These are phyloP conservation scores for Penicillium ochrochloron DNA, from an alignment of 495 filamentous ascomycete genomes.

Conservation along the genomic window DNA sequence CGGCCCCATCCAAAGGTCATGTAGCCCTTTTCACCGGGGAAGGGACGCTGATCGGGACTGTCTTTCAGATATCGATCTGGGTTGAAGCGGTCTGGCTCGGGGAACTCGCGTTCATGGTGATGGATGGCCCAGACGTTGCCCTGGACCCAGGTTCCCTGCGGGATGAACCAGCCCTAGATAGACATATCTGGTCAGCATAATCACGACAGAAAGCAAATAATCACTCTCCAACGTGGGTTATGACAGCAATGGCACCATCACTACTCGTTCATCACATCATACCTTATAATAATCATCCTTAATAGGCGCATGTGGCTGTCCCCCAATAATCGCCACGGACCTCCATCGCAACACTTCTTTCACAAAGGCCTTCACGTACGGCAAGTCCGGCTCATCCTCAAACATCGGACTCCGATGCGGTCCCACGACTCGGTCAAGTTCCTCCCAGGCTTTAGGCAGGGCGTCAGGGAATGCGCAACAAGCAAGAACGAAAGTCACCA, in stretches of 20 bases:
- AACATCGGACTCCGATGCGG: conserved; percentile 27
- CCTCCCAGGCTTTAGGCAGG: conserved; percentile 48
- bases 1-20: conserved; percentile 64
- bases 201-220: too few relatives aligned
- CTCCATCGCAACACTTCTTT: conserved; percentile 47
- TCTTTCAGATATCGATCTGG: conserved; percentile 38
- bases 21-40: conserved; percentile 60
- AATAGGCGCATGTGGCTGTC: conserved; percentile 57
- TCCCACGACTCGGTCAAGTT: conserved; percentile 37
- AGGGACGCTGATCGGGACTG: conserved; percentile 47
- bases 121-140: conserved; percentile 44
- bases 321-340: conserved; percentile 37
- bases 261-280: not conserved
- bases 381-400: conserved; percentile 35
- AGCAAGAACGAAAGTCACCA: conserved; percentile 46
- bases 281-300: conserved; percentile 56
- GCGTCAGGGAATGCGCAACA: conserved; percentile 44
- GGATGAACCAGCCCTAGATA: conserved; percentile 30
- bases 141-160: conserved; percentile 30
- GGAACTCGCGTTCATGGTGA: conserved; percentile 47
- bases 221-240: too few relatives aligned
- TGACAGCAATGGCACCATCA: too few relatives aligned
- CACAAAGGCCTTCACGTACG: conserved; percentile 41
- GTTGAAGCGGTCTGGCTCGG: conserved; percentile 45
- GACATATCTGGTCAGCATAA: conserved; percentile 14